Evolutionary conservation across 1,284 basidiomycete species (phyloP).

Genomic region (Tetrapyrgos nigripes): DNA sequence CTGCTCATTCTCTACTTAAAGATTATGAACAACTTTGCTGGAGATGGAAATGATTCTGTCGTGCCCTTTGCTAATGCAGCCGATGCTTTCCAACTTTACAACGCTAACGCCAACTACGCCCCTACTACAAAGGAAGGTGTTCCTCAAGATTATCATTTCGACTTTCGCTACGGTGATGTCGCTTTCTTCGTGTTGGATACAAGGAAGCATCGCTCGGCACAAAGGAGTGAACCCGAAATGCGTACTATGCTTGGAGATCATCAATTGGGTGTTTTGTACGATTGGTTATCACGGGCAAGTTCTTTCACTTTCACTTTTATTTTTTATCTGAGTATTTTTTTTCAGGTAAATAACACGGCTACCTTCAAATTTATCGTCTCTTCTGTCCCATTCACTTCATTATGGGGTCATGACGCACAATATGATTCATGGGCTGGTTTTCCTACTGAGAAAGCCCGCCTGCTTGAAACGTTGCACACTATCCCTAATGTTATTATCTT

Average conservation of each 20-base stretch:
- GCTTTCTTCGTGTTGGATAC: constrained; percentile 87
- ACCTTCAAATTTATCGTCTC: constrained; percentile 86
- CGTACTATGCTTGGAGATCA: constrained; percentile 77
- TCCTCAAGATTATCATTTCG: constrained; percentile 58
- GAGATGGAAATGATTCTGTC: constrained; percentile 57
- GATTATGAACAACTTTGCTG: constrained; percentile 72
- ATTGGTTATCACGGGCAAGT: constrained; percentile 68
- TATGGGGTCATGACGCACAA: constrained; percentile 76
- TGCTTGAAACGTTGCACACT: constrained; percentile 65
- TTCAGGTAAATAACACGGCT: constrained; percentile 72
- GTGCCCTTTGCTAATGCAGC: constrained; percentile 66
- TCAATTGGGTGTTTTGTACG: constrained; percentile 68
- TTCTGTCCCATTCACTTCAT: constrained; percentile 80
- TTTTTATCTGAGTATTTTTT: background rate
- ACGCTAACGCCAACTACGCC: constrained; percentile 71
- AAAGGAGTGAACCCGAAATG: constrained; percentile 46
- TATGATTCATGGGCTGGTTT: constrained; percentile 79
- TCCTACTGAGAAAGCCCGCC: constrained; percentile 62
- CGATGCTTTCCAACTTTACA: constrained; percentile 71
- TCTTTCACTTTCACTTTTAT: background rate
- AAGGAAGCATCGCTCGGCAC: constrained; percentile 65
- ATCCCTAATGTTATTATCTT: constrained; percentile 78
- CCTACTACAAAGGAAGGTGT: constrained; percentile 47
- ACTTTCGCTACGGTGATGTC: constrained; percentile 70
- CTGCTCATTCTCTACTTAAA: constrained; percentile 24